A percentile compares a stretch with the other conserved stretches of the same genome.
phyloP scores from a whole-genome alignment of 176 grass and related monocot genomes.

The Oryza officinalis region DNA sequence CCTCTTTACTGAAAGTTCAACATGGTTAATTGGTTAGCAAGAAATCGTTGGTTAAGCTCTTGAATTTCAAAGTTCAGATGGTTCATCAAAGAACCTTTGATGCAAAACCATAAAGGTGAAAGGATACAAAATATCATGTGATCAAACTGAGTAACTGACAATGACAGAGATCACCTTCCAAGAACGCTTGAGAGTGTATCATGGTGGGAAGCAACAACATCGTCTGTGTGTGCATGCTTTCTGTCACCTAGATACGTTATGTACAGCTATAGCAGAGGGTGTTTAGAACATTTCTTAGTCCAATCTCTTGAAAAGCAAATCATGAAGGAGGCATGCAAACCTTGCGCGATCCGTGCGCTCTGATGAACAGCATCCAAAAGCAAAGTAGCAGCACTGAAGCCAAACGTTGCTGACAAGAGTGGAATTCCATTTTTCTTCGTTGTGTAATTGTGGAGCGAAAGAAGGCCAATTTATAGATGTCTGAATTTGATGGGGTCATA shows the following conservation, averaged over 20 bases:
- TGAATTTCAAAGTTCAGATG: too few species aligned
- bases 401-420: neutral
- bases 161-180: slow-evolving; percentile 6
- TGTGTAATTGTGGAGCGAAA: neutral
- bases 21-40: too few species aligned
- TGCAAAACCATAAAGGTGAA: too few species aligned
- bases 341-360: slow-evolving; percentile 6
- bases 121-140: too few species aligned
- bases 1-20: slow-evolving; percentile 43
- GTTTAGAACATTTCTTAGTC: neutral
- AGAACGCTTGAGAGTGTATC: slow-evolving; percentile 38
- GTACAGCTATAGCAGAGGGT: slow-evolving; percentile 23
- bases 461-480: neutral
- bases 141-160: neutral
- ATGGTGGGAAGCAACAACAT: slow-evolving; percentile 40
- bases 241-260: slow-evolving; percentile 35
- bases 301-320: neutral
- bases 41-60: too few species aligned
- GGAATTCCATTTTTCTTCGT: neutral
- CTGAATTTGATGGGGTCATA: neutral
- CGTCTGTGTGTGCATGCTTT: slow-evolving; percentile 16
- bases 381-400: neutral
- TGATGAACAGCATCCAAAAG: neutral
- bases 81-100: too few species aligned
- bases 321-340: neutral